phyloP scores from a whole-genome alignment of 1,284 basidiomycete species.

The Papiliotrema fonsecae region DNA sequence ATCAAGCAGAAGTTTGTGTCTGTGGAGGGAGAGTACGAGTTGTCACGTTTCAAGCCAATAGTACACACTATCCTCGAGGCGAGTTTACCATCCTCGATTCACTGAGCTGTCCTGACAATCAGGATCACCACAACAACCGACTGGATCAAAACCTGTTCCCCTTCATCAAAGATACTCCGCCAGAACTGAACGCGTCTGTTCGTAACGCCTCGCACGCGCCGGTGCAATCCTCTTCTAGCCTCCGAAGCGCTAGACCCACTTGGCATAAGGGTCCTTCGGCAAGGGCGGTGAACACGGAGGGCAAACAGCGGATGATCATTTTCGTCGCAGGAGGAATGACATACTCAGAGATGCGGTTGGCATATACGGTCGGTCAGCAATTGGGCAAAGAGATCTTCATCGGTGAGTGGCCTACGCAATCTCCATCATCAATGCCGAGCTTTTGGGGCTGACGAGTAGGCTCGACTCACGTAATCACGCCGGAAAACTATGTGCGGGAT shows the following conservation, averaged over 20 bases:
- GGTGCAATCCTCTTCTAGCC: constrained; percentile 55
- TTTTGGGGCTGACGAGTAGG: constrained; percentile 53
- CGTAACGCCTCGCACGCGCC: constrained; percentile 5
- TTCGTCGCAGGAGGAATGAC: constrained; percentile 96
- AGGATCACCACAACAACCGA: constrained; percentile 77
- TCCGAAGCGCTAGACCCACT: constrained; percentile 70
- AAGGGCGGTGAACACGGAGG: constrained; percentile 47
- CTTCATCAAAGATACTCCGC: constrained; percentile 82
- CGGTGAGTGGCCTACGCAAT: constrained; percentile 54
- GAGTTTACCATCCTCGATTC: constrained; percentile 11
- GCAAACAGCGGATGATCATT: constrained; percentile 74
- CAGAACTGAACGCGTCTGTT: constrained; percentile 36
- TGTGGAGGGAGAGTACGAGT: constrained; percentile 84
- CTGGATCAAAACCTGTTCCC: constrained; percentile 80
- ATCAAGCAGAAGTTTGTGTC: constrained; percentile 67
- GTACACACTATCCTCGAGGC: constrained; percentile 81
- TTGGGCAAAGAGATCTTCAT: constrained; percentile 87
- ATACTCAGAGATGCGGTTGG: constrained; percentile 87
- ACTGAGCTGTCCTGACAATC: constrained; percentile 3
- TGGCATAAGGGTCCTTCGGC: constrained; percentile 62
- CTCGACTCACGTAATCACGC: constrained; percentile 82
- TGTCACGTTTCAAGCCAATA: constrained; percentile 88
- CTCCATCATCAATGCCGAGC: neutral
- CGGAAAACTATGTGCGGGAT: constrained; percentile 77
- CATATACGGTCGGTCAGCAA: constrained; percentile 69